Evolutionary conservation across 2,329 filamentous ascomycete genomes (phyloP).

Genomic region (Colletotrichum neosansevieriae): DNA sequence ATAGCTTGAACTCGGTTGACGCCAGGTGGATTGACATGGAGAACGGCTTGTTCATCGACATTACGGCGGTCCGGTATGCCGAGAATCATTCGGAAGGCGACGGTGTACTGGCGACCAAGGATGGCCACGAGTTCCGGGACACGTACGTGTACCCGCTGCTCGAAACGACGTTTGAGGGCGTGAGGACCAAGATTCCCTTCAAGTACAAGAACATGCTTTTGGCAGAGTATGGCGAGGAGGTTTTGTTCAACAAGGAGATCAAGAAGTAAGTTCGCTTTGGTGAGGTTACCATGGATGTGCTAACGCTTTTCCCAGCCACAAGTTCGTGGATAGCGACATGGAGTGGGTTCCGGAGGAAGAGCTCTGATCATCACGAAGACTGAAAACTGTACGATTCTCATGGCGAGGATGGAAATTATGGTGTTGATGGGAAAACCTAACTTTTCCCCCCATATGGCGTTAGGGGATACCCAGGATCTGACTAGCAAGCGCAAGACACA

Average conservation of each 20-base stretch:
- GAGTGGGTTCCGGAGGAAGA: conserved; percentile 46
- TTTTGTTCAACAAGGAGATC: conserved; percentile 64
- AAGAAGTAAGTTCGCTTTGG: conserved; percentile 59
- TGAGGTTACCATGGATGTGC: background rate
- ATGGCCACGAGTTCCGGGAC: conserved; percentile 64
- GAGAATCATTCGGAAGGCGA: conserved; percentile 55
- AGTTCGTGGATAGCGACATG: conserved; percentile 54
- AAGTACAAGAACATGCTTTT: conserved; percentile 69
- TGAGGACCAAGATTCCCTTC: conserved; percentile 74
- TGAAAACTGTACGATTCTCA: background rate
- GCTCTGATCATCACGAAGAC: background rate
- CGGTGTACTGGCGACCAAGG: conserved; percentile 63
- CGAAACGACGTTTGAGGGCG: conserved; percentile 76
- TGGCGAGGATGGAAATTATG: background rate
- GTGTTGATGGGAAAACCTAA: conserved; percentile 9
- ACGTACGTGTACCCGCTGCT: conserved; percentile 76
- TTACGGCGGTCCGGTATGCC: conserved; percentile 63
- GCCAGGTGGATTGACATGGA: conserved; percentile 62
- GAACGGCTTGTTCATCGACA: conserved; percentile 63
- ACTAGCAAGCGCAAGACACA: conserved; percentile 2
- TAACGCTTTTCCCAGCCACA: conserved; percentile 50
- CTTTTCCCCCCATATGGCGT: conserved; percentile 18
- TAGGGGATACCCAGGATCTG: conserved; percentile 35
- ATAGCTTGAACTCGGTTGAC: conserved; percentile 59
- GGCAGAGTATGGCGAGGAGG: conserved; percentile 67